phyloP scores from a whole-genome alignment of 2,329 filamentous ascomycete species.

The Verticillium alfalfae region DNA sequence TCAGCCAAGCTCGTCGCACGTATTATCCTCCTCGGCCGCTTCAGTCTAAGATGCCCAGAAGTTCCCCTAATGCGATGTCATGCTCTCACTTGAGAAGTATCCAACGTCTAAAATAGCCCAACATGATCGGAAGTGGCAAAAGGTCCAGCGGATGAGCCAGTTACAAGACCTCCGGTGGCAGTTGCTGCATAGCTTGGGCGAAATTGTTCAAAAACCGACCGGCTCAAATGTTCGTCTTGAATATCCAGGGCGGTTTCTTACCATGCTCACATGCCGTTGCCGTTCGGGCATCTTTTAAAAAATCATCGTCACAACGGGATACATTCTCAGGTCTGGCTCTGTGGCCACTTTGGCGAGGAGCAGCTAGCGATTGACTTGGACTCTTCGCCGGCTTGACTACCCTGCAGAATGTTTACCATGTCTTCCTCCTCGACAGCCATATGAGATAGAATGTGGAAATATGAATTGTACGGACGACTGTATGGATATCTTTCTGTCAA shows the following conservation, averaged over 20 bases:
- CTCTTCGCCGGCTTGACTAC: background rate
- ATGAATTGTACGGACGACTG: background rate
- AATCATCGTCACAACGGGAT: background rate
- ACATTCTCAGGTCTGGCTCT: background rate
- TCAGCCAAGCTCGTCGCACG: background rate
- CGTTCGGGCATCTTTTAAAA: background rate
- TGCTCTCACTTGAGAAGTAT: background rate
- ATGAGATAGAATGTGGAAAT: background rate
- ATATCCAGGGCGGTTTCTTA: background rate
- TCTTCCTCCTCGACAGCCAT: background rate
- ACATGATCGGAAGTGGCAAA: background rate
- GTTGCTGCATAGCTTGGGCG: background rate
- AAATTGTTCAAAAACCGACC: background rate
- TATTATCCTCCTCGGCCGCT: background rate
- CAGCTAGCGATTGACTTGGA: background rate
- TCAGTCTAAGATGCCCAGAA: background rate
- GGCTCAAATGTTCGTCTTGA: background rate
- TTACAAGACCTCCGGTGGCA: background rate
- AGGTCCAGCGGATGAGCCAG: background rate
- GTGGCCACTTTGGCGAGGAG: background rate
- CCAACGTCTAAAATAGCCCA: background rate
- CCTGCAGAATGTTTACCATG: background rate
- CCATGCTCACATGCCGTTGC: background rate
- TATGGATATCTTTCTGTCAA: background rate
- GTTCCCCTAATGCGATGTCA: background rate